Base-by-base conservation (phyloP, 2,329 filamentous ascomycete species). In the Penicillium brasilianum region DNA sequence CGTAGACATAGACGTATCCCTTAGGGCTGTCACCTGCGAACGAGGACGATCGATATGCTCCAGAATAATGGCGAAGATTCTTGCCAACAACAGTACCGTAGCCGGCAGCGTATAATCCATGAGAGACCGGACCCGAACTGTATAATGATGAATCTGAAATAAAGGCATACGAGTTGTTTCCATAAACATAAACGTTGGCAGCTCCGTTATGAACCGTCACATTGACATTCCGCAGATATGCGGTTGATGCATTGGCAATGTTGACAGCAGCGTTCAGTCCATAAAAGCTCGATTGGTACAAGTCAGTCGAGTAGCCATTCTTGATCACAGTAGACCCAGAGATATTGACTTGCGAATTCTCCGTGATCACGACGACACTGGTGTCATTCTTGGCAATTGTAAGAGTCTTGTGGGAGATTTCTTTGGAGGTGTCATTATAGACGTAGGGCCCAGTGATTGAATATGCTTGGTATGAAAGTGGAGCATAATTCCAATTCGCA, bases 251-350 rank as follows among this genome's bases (percentile, higher is more conserved):
- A 46, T 60, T 60, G 7, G 58, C 58, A 18, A 60, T 32, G 20
- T 60, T 60, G 10, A 60, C 39, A 3, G 58, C 58, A 25, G 52
- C 52, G 28, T 60, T 60, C n/a, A 60, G 18, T 7, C 58, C 58
- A 43, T 56, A 60, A n/a, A 60, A 60, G 20, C 58, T 60, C 4
- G 58, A 32, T 50, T 60, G 58, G 46, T 60, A 56, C 28, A 56
- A 22, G 18, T 55, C 52, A 28, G 32, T 56, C 0, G 52, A 55
- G n/a, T 56, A 60, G 20, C 58, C 58, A 4, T 50, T n/a, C 25
- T 60, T 60, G 46, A 60, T 56, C 22, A 60, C 39, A 20, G 43
- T 50, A 5, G 57, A 59, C 11, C 32, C 14, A 1, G 51, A 39
- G 9, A 60, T 44, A 22, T 55, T 60, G 36, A 60, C 58, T 2